Base-by-base conservation (phyloP, 179 eudicot species). In the Beta lomatogona region DNA sequence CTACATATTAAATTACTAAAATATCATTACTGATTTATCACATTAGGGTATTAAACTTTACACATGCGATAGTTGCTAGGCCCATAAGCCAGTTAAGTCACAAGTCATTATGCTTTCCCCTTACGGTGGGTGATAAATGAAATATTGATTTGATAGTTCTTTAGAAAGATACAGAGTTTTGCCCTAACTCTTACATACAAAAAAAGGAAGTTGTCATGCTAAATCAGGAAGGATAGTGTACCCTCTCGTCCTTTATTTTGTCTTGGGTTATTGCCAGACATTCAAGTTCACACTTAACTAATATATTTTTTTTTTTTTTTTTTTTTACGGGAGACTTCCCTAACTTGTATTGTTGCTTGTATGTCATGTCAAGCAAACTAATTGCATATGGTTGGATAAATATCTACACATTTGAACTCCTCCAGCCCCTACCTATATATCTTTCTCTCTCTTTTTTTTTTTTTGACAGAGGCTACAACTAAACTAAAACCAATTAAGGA, bases 91-190 rank as follows among this genome's bases (percentile, higher is more conserved):
- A 36, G 41, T 36, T 36, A 36, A 36, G 2, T 36, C 41, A 36
- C 41, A 0, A 36, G 41, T 36, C 3, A 36, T 2, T 36, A 36
- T 36, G 41, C 41, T 36, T 36, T 0, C 2, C 41, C 41, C 41
- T 36, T 36, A 36, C 41, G 41, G 41, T 52, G 55, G 80, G 28
- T 13, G 44, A 50, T 46, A 71, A 77, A 48, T 21, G 53, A 50
- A 67, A 73, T n/a, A 36, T 44, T 73, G 82, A 82, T 78, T 78
- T 72, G 78, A 83, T 73, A 54, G 82, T 78, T 72, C 60, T 78
- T 73, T 0, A 73, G 70, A 66, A 79, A 46, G 46, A 15, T 64
- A 41, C 50, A 73, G 54, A 73, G 67, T 48, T 70, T 59, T 25
- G 77, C 72, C 72, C 81, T 59, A 63, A 77, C 81, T 82, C 67